Evolutionary conservation across 2,329 filamentous ascomycete genomes (phyloP).

Genomic region (Dothidotthia symphoricarpi): DNA sequence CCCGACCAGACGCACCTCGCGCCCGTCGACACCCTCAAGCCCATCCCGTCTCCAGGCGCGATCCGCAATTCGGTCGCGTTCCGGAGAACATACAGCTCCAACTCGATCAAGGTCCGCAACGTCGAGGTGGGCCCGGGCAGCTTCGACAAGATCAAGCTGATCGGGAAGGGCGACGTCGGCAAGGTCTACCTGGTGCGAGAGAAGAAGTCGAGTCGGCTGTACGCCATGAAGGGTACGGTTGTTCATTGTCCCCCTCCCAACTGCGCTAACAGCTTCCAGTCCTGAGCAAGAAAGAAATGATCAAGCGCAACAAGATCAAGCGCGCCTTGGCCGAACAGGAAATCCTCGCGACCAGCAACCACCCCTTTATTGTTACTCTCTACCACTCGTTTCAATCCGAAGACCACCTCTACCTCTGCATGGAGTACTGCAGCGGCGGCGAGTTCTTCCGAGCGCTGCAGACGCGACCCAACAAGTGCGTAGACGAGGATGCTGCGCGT

Average conservation of each 20-base stretch:
- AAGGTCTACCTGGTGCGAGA: constrained; percentile 97
- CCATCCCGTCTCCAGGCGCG: constrained; percentile 66
- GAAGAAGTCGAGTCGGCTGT: constrained; percentile 93
- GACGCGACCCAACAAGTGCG: constrained; percentile 94
- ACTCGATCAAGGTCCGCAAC: constrained; percentile 97
- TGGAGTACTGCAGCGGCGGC: constrained; percentile 99
- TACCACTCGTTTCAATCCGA: constrained; percentile 99
- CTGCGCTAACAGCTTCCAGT: constrained; percentile 57
- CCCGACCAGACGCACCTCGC: constrained; percentile 29
- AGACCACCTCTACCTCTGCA: constrained; percentile 97
- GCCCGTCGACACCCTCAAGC: constrained; percentile 41
- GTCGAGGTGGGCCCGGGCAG: constrained; percentile 93
- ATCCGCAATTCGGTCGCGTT: constrained; percentile 70
- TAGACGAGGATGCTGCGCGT: constrained; percentile 91
- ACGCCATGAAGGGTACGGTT: constrained; percentile 92
- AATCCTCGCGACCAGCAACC: constrained; percentile 96
- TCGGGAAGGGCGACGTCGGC: constrained; percentile 96
- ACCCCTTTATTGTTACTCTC: constrained; percentile 96
- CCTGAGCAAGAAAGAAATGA: constrained; percentile 99
- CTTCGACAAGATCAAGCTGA: constrained; percentile 99
- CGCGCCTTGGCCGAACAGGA: constrained; percentile 95
- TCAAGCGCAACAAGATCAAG: constrained; percentile 99
- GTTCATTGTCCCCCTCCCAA: background rate
- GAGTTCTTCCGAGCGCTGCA: constrained; percentile 98
- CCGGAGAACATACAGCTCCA: constrained; percentile 94